These are phyloP conservation scores for Microbotryum intermedium DNA, from an alignment of 1,284 basidiomycete genomes.

Conservation along the genomic window DNA sequence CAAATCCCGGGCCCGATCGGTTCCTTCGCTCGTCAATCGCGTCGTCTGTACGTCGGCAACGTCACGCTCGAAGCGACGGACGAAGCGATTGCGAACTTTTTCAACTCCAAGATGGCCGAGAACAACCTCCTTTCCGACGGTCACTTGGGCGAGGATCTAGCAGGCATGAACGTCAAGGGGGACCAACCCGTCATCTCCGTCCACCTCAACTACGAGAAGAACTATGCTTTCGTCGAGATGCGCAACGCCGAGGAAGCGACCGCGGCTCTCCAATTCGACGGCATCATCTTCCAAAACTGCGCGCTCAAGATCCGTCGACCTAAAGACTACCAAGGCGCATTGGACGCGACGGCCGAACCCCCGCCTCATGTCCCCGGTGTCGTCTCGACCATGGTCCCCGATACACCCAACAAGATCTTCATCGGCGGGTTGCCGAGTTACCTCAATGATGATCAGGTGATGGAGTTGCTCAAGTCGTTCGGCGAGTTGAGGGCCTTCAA, in stretches of 20 bases:
- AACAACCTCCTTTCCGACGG: slow-evolving; percentile 48
- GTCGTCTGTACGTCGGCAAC: slow-evolving; percentile 90
- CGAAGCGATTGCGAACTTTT: slow-evolving; percentile 78
- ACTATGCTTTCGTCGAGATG: slow-evolving; percentile 93
- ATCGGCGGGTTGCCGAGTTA: slow-evolving; percentile 93
- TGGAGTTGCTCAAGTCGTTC: slow-evolving; percentile 93
- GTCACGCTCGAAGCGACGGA: slow-evolving; percentile 88
- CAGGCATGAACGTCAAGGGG: slow-evolving; percentile 24
- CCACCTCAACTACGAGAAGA: slow-evolving; percentile 95
- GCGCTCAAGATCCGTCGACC: slow-evolving; percentile 92
- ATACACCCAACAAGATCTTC: slow-evolving; percentile 96
- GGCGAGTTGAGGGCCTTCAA: slow-evolving; percentile 97
- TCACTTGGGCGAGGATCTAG: slow-evolving; percentile 28
- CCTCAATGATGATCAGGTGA: slow-evolving; percentile 93
- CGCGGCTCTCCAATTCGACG: slow-evolving; percentile 91
- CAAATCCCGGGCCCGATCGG: slow-evolving; percentile 28
- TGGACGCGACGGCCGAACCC: slow-evolving; percentile 52
- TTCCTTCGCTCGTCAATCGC: slow-evolving; percentile 67
- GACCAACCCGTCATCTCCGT: slow-evolving; percentile 68
- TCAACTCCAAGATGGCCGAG: slow-evolving; percentile 91
- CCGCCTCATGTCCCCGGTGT: slow-evolving; percentile 80
- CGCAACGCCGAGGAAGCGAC: slow-evolving; percentile 90
- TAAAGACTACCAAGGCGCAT: slow-evolving; percentile 70
- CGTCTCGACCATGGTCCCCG: slow-evolving; percentile 91
- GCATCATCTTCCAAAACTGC: slow-evolving; percentile 84